phyloP scores from a whole-genome alignment of 352 stramenopile species.

The Globisporangium lucens region DNA sequence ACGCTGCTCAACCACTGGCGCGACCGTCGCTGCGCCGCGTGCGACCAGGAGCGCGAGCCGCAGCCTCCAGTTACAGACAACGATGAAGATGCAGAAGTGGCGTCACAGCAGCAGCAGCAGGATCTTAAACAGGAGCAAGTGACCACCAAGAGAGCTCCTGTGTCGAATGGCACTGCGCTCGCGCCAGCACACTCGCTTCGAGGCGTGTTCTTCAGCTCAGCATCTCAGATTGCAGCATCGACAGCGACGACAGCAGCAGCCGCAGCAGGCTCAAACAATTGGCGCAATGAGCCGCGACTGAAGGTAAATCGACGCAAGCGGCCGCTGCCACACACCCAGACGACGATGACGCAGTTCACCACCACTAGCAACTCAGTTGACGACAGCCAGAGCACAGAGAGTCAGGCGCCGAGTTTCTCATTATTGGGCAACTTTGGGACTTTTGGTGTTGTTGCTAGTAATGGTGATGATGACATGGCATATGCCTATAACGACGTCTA shows the following conservation, averaged over 20 bases:
- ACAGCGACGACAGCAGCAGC: background rate
- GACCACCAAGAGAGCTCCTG: background rate
- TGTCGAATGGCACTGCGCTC: background rate
- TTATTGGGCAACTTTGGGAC: constrained; percentile 1
- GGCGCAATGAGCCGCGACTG: constrained; percentile 34
- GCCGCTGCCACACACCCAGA: background rate
- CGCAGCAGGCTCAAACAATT: constrained; percentile 5
- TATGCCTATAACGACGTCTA: constrained; percentile 13
- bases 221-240: background rate
- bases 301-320: constrained; percentile 28
- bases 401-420: constrained; percentile 15
- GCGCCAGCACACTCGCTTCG: background rate
- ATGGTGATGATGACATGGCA: background rate
- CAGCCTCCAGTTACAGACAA: background rate
- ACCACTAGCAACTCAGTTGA: background rate
- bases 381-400: constrained; percentile 6
- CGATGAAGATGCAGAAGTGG: background rate
- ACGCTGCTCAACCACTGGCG: constrained; percentile 57
- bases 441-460: background rate
- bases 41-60: constrained; percentile 38
- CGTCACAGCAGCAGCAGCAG: background rate
- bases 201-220: constrained; percentile 47
- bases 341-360: background rate
- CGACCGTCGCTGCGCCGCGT: constrained; percentile 48
- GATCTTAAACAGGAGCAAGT: background rate